Percentiles rank a stretch among this genome's conserved stretches.
These are phyloP conservation scores for Kuraishia ogatae DNA, from an alignment of 805 yeast species.

Conservation along the genomic window DNA sequence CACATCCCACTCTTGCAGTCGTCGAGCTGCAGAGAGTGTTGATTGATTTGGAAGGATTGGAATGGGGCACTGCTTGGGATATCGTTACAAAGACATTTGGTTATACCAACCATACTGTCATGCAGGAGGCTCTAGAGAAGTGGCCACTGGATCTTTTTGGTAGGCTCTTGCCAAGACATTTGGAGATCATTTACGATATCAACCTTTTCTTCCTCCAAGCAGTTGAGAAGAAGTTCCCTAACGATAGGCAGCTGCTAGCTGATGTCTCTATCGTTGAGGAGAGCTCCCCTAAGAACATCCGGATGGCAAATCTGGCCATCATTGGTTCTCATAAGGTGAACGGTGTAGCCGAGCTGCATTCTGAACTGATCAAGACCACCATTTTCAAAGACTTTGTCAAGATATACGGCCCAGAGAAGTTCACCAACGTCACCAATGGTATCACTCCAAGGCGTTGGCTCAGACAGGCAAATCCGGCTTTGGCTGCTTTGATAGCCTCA, in stretches of 20 bases:
- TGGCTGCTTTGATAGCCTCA: conserved; percentile 65
- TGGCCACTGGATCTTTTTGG: conserved; percentile 86
- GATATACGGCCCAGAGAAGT: conserved; percentile 73
- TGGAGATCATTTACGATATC: conserved; percentile 83
- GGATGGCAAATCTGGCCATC: conserved; percentile 90
- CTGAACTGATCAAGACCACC: conserved; percentile 82
- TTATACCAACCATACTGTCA: conserved; percentile 91
- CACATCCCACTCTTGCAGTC: conserved; percentile 89
- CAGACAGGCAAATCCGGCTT: conserved; percentile 82
- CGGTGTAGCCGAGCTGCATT: conserved; percentile 94
- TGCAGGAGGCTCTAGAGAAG: conserved; percentile 91
- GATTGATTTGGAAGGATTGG: conserved; percentile 73
- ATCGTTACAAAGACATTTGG: conserved; percentile 77
- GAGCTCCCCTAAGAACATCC: conserved; percentile 66
- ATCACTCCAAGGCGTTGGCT: conserved; percentile 96
- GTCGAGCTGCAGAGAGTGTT: conserved; percentile 83
- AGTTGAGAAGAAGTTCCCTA: conserved; percentile 72
- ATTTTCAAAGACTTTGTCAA: conserved; percentile 85
- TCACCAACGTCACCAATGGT: conserved; percentile 91
- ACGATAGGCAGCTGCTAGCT: conserved; percentile 53
- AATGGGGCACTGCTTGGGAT: conserved; percentile 81
- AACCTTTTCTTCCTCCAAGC: conserved; percentile 69
- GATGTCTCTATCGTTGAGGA: conserved; percentile 85
- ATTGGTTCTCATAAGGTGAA: conserved; percentile 90
- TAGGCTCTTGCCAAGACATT: conserved; percentile 78